Percentiles rank a stretch among this genome's conserved stretches.
phyloP scores from a whole-genome alignment of 176 grass and related monocot species.

The maize (Zea mays) region Zm-B73-REFERENCE-NAM-5.0 NC_050097.1:36016501-36017000 shows the following conservation, averaged over 20 bases:
- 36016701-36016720: no score
- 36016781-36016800: background rate
- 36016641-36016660: background rate
- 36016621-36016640: conserved; percentile 1
- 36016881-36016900: background rate
- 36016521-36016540: conserved; percentile 65
- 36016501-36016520: conserved; percentile 62
- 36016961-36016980: background rate
- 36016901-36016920: background rate
- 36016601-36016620: background rate
- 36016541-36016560: conserved; percentile 14
- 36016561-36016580: background rate
- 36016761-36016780: background rate
- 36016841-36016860: background rate
- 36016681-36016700: no score
- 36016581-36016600: background rate
- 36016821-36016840: background rate
- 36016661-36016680: background rate
- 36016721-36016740: background rate
- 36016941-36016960: background rate
- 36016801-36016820: background rate
- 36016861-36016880: background rate
- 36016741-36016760: background rate
- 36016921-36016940: background rate
- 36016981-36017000: background rate